phyloP scores from a whole-genome alignment of 2,329 filamentous ascomycete genomes.

The Botrytis deweyae region DNA sequence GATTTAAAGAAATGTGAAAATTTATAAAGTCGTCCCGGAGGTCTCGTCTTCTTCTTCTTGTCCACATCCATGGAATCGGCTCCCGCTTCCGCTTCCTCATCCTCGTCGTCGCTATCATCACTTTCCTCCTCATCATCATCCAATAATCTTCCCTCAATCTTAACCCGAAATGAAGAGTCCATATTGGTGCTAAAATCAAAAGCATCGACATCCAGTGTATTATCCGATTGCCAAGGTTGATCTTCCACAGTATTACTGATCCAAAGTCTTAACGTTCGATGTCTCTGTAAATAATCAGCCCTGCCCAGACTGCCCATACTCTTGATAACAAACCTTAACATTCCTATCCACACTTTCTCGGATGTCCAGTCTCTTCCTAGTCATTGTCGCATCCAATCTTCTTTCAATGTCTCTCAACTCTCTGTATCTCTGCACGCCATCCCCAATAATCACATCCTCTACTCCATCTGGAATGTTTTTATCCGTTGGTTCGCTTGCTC shows the following conservation, averaged over 20 bases:
- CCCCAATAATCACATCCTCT: conserved; percentile 77
- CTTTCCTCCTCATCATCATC: conserved; percentile 61
- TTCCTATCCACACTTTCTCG: conserved; percentile 76
- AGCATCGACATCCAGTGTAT: conserved; percentile 64
- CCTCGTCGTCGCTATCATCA: conserved; percentile 50
- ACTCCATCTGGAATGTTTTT: conserved; percentile 91
- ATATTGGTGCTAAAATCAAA: conserved; percentile 79
- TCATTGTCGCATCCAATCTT: conserved; percentile 86
- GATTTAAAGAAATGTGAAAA: conserved; percentile 81
- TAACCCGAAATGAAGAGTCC: conserved; percentile 82
- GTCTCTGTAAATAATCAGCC: conserved; percentile 52
- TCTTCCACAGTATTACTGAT: conserved; percentile 92
- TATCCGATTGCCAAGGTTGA: conserved; percentile 83
- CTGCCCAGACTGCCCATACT: background rate
- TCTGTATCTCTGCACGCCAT: conserved; percentile 79
- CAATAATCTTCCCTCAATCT: conserved; percentile 84
- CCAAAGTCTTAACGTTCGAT: conserved; percentile 87
- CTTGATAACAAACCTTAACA: conserved; percentile 55
- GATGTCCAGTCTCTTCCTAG: conserved; percentile 89
- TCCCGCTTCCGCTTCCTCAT: conserved; percentile 41
- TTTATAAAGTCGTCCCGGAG: conserved; percentile 50
- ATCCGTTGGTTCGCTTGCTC: conserved; percentile 88
- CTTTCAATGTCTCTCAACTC: conserved; percentile 84
- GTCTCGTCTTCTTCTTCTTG: conserved; percentile 44
- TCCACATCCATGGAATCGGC: conserved; percentile 56